Base-by-base conservation (phyloP, 2,329 filamentous ascomycete genomes). In the Colletotrichum sansevieriae region DNA sequence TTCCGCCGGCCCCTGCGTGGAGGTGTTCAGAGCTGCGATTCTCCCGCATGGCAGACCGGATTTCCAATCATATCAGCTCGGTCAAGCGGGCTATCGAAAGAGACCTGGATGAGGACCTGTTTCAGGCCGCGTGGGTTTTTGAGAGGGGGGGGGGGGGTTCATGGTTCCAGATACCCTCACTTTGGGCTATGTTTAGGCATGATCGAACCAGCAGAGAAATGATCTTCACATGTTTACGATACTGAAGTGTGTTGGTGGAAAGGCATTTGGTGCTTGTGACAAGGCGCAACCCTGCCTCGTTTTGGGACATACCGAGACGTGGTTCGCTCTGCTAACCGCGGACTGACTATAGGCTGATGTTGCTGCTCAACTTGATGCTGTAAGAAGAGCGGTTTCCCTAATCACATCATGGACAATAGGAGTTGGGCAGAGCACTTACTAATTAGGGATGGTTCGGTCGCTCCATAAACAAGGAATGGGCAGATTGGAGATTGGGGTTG, bases 51-150 rank as follows among this genome's bases (percentile, higher is more conserved):
- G 18, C 18, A 61, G 33, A 54, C 52, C 61, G 54, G 39, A 46
- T 52, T 59, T 52, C 47, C 61, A 59, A 22, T 37, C 37, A 56
- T 51, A 51, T 51, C 29, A 41, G 41, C 46, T 64, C 39, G 60
- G 60, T 52, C 44, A 46, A 47, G 49, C 37, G 52, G 18, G 20
- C 22, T 25, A 47, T 58, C 43, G 29, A 43, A 15, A 43, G 39
- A 57, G 18, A 33, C 22, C 20, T 37, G 43, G 22, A 29, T 8
- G 51, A 56, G 35, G 15, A 5, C 51, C 33, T 29, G 47, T 46
- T 55, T 18, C 43, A 62, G 8, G 18, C 18, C 6, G 37, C 47
- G 57, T 15, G 20, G 18, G 3, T 49, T 29, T 37, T 12, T 8
- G 18, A 18, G 18, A 2, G 22, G 22, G 22, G 22, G 22, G 4